Evolutionary conservation across 2,329 filamentous ascomycete genomes (phyloP), one percentile per base, ranked within the genome.

Genomic region (Fusarium napiforme): DNA sequence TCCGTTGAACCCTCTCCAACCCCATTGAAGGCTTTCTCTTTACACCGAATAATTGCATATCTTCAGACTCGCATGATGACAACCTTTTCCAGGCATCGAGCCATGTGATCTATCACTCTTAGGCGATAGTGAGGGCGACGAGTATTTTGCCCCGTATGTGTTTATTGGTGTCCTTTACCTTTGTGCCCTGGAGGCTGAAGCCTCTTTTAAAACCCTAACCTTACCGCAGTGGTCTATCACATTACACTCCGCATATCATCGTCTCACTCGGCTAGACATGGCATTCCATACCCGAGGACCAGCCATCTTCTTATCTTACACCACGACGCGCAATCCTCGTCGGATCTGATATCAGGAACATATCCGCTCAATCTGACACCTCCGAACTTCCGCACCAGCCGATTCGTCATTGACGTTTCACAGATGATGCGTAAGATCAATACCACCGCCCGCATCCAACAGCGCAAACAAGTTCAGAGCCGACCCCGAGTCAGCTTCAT

Each of bases 401-500:
- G 32, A 63, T 49, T 64, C 46, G 30, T 11, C 53, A 2, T 14
- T 23, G 36, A 23, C 26, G 23, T 11, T n/a, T 64, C 62, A 83
- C 26, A 83, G 71, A 66, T 83, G 81, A 68, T 84, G 82, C 12
- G 82, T 86, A 45, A 88, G 78, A 74, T 88, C 87, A 60, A 89
- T 88, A 12, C 87, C 86, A 0, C 87, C 87, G 3, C 86, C 85
- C 0, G 83, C 83, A 42, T 88, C 87, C 40, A 88, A 76, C 52
- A 88, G 67, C 2, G 87, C 84, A 72, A 89, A 89, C 19, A 88
- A 61, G 59, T 88, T 88, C 28, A 88, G 61, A 70, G 67, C 85
- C 76, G 76, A 87, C 77, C 64, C 83, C 71, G 84, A 81, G 59
- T 87, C 86, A 8, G 78, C 80, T 9, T 85, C 85, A 16, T 77